A percentile compares a stretch with the other conserved stretches of the same genome.
These are phyloP conservation scores for Kuraishia hungarica DNA, from an alignment of 805 yeast genomes.

Conservation along the genomic window DNA sequence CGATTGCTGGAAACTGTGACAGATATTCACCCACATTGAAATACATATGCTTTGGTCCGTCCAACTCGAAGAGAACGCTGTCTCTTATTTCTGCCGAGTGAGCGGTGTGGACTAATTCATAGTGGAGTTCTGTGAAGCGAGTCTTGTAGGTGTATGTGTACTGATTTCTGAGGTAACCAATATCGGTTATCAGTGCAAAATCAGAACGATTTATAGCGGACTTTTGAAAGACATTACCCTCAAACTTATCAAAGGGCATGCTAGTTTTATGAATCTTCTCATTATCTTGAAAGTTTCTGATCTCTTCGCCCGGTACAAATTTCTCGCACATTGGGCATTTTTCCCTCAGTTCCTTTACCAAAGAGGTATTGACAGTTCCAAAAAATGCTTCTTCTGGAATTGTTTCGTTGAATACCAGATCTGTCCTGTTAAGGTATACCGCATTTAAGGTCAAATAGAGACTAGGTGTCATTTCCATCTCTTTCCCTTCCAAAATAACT, in stretches of 20 bases:
- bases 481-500: background rate
- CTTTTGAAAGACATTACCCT: background rate
- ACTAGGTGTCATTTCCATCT: background rate
- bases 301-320: background rate
- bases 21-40: background rate
- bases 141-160: background rate
- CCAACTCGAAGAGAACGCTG: background rate
- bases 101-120: background rate
- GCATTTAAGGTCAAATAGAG: background rate
- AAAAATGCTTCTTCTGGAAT: background rate
- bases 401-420: background rate
- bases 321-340: background rate
- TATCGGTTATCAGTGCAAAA: background rate
- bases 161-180: background rate
- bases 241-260: background rate
- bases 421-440: background rate
- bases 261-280: background rate
- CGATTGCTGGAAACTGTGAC: background rate
- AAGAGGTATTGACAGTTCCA: no score
- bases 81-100: background rate
- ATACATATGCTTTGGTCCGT: background rate
- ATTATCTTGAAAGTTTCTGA: background rate
- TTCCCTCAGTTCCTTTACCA: background rate
- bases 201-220: background rate
- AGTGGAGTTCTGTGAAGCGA: background rate